These are phyloP conservation scores for Rhodotorula sp. DNA, from an alignment of 1,284 basidiomycete genomes.

Conservation along the genomic window DNA sequence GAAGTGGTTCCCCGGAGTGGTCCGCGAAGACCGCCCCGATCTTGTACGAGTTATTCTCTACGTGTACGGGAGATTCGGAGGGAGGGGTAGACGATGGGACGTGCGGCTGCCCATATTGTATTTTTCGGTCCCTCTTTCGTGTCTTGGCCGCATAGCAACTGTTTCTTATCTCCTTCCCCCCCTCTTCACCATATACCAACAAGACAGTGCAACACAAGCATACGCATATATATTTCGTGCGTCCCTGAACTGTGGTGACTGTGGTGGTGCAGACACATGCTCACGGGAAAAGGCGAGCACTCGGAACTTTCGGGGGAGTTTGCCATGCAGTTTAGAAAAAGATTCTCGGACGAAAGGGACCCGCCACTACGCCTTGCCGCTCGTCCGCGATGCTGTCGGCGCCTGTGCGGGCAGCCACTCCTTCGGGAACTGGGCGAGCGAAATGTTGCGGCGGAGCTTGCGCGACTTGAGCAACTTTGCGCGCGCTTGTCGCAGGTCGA, in stretches of 20 bases:
- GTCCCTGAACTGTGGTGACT: not conserved
- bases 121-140: no score
- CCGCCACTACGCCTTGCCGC: not conserved
- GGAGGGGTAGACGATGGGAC: no score
- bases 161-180: not conserved
- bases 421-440: conserved; percentile 48
- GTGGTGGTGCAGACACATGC: not conserved
- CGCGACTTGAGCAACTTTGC: conserved; percentile 43
- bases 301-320: not conserved
- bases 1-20: no score
- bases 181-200: not conserved
- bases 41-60: no score
- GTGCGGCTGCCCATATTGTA: no score
- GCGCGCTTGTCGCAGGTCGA: conserved; percentile 46
- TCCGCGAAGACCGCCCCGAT: no score
- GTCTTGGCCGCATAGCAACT: not conserved
- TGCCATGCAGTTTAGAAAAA: not conserved
- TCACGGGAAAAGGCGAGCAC: not conserved
- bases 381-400: not conserved
- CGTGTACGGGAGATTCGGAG: not conserved
- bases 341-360: not conserved
- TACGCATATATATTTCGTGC: not conserved
- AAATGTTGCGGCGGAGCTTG: conserved; percentile 39
- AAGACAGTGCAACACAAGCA: not conserved
- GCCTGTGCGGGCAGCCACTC: conserved; percentile 46